A percentile compares a stretch with the other conserved stretches of the same genome.
Conservation (phyloP, 2,329 filamentous ascomycete species). For the Cladophialophora psammophila region DNA sequence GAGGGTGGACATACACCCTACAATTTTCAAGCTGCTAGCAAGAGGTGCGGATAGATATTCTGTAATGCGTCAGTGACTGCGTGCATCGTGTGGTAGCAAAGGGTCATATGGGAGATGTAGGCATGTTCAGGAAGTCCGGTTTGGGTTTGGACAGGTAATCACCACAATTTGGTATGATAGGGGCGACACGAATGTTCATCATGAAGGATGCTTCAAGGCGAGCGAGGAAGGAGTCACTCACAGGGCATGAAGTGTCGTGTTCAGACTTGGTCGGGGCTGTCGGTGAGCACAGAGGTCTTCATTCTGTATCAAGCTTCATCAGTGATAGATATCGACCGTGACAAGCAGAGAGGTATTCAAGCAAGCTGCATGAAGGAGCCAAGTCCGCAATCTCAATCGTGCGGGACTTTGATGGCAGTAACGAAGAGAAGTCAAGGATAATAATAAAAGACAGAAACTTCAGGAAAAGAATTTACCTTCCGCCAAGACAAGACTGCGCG, state of each 20-base stretch:
- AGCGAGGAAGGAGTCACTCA: conserved; percentile 23
- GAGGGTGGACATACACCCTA: conserved; percentile 3
- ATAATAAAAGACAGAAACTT: conserved; percentile 9
- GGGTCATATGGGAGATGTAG: neutral
- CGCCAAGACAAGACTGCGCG: conserved; percentile 27
- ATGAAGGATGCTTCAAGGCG: conserved; percentile 45
- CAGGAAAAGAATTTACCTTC: conserved; percentile 3
- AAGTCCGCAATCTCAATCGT: too few species aligned
- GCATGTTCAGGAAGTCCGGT: conserved; percentile 61
- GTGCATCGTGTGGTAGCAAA: neutral
- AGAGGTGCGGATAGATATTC: neutral
- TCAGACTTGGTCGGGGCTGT: neutral
- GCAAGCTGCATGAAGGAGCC: too few species aligned
- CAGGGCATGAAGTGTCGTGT: conserved; percentile 6
- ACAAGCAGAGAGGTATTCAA: too few species aligned
- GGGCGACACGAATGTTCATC: conserved; percentile 70
- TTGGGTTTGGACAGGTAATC: conserved; percentile 66
- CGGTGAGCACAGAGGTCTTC: neutral
- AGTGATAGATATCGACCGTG: too few species aligned
- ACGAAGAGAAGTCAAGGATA: conserved; percentile 1
- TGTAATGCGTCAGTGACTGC: conserved; percentile 13
- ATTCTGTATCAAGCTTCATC: neutral
- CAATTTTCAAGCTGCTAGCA: neutral
- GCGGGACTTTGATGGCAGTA: neutral
- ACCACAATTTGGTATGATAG: conserved; percentile 66